Evolutionary conservation across 129 eudicot genomes (phyloP).

Genomic region (Arctium minus): DNA sequence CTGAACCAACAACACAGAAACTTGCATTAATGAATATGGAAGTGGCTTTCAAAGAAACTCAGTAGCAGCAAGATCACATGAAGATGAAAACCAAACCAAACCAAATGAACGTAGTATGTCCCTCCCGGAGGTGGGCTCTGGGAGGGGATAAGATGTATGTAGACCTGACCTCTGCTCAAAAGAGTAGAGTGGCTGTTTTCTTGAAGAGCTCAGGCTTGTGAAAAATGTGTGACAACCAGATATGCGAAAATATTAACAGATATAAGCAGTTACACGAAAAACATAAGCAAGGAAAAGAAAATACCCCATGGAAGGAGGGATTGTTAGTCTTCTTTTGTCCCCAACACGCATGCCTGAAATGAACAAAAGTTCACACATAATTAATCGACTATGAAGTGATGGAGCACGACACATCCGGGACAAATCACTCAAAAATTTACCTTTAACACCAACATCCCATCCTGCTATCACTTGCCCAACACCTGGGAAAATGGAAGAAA

Average conservation of each 20-base stretch:
- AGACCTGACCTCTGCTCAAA: no score
- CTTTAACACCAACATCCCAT: slow-evolving; percentile 98
- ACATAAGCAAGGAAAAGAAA: not conserved
- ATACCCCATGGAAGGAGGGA: slow-evolving; percentile 99
- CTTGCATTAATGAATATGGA: not conserved
- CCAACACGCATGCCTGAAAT: slow-evolving; percentile 91
- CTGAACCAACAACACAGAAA: slow-evolving; percentile 35
- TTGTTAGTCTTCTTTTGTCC: slow-evolving; percentile 91
- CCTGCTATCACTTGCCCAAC: slow-evolving; percentile 87
- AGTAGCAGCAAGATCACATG: not conserved
- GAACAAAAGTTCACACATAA: not conserved
- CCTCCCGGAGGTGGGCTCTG: no score
- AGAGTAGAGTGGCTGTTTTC: not conserved
- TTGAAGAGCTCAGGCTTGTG: not conserved
- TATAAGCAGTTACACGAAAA: not conserved
- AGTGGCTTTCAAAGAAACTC: not conserved
- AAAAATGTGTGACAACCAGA: no score
- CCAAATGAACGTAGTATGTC: no score
- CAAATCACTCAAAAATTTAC: slow-evolving; percentile 26
- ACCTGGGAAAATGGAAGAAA: slow-evolving; percentile 34
- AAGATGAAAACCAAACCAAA: not conserved
- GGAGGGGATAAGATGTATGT: no score
- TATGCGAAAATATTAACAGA: not conserved
- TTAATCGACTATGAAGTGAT: not conserved
- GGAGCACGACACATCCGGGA: not conserved